Base-by-base conservation (phyloP, 2,329 filamentous ascomycete genomes). In the Penicillium paneum region DNA sequence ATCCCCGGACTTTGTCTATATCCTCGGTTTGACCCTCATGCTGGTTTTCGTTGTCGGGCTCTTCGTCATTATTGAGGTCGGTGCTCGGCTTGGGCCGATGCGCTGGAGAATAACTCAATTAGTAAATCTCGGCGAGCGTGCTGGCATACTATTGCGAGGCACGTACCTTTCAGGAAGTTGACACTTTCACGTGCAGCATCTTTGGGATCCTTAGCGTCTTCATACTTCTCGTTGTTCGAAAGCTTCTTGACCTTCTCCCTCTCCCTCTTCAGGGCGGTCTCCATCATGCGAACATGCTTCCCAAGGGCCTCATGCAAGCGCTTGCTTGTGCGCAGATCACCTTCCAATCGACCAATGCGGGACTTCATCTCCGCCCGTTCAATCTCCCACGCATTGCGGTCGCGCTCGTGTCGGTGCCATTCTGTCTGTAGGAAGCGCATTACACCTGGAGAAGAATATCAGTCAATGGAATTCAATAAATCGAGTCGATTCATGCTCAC, bases 391-490 rank as follows among this genome's bases (percentile, higher is more conserved):
- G 91, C 88, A 76, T 99, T 99, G 67, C 94, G 86, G 71, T 97
- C 94, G 76, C 94, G 89, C 77, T 99, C 94, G 74, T 99, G 93
- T 64, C 91, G 88, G 76, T 99, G 94, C 94, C 94, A 99, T 83
- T 99, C 93, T 44, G 94, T 94, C 78, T 99, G 94, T 36, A 99
- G 85, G 74, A 99, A 99, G 75, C 94, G 92, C 94, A 99, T 99
- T 35, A 99, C 94, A 70, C 94, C 90, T 94, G 64, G 32, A 28
- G 35, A 31, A 28, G 24, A 6, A 35, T 7, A 19, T 47, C 15
- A 34, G 26, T 47, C 24, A 52, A 39, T 39, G 40, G 15, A 29
- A 55, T 26, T 19, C 10, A 29, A 49, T 17, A 36, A 19, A 21
- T 13, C 28, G 28, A 19, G 29, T 7, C 1, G 40, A 52, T 7